These are phyloP conservation scores for Striga hermonthica DNA, from an alignment of 305 asterid species.

Conservation along the genomic window DNA sequence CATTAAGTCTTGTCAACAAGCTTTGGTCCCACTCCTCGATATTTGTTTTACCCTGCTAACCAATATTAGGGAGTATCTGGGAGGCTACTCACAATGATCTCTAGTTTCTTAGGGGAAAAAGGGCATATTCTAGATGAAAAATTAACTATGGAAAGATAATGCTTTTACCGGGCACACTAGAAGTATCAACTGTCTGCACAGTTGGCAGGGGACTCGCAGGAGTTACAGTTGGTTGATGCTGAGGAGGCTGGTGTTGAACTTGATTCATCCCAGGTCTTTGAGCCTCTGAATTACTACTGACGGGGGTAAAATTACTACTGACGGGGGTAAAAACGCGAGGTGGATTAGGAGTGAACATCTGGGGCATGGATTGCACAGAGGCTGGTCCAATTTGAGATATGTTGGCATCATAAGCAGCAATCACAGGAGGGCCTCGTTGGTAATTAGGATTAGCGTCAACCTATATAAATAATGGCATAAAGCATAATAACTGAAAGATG, in stretches of 20 bases:
- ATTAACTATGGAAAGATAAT: background rate
- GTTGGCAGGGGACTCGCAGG: slow-evolving; percentile 71
- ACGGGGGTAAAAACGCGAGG: slow-evolving; percentile 57
- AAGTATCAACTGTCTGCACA: slow-evolving; percentile 68
- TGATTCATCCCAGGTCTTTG: slow-evolving; percentile 52
- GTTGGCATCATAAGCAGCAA: slow-evolving; percentile 41
- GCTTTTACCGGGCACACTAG: slow-evolving; percentile 62
- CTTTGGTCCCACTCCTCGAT: background rate
- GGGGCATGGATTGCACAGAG: slow-evolving; percentile 50
- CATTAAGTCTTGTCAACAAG: background rate
- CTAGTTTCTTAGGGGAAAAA: no score
- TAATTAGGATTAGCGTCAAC: slow-evolving; percentile 42
- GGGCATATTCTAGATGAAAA: background rate
- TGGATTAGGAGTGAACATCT: slow-evolving; percentile 43
- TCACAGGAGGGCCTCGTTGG: slow-evolving; percentile 48
- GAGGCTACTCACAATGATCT: no score
- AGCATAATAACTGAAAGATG: slow-evolving; percentile 19
- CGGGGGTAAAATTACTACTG: slow-evolving; percentile 43
- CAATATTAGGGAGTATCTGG: background rate
- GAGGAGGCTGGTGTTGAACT: slow-evolving; percentile 51
- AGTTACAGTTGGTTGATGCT: slow-evolving; percentile 45
- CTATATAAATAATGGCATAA: slow-evolving; percentile 39
- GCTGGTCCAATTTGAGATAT: slow-evolving; percentile 42
- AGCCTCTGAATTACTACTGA: slow-evolving; percentile 37
- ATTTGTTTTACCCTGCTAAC: background rate